Base-by-base conservation (phyloP, 164 flowering plant species). In the Vitis rupestris region DNA sequence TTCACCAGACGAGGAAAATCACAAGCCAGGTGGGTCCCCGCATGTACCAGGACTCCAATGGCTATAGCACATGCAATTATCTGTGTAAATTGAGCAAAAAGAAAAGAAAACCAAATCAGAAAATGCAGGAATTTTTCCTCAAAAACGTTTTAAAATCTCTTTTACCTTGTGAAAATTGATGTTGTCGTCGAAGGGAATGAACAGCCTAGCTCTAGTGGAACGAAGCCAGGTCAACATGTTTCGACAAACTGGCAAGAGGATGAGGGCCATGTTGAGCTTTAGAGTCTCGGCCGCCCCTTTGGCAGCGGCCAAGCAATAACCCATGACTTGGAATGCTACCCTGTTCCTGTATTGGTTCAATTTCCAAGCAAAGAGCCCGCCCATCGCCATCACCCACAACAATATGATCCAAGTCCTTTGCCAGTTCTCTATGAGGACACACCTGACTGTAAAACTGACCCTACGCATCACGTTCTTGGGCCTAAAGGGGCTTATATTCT, bases 221-320 rank as follows among this genome's bases (percentile, higher is more conserved):
- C 99, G 82, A 7, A 95, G 92, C 93, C 92, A 88, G 6, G 99
- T 95, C 15, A 95, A 75, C 1, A 86, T 86, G 77, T 95, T 93
- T 17, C 99, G 86, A 71, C 98, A 92, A 52, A 91, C 96, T 0
- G 99, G 98, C 52, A 93, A 57, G 48, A 95, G 83, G 56, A 95
- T 73, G 51, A 95, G 84, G 64, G 99, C 98, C 99, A 91, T 95
- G 85, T 95, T 95, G 64, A 95, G 81, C 82, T 95, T 95, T 0
- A 95, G 81, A 9, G 97, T 95, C 84, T 95, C 99, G 0, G 97
- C 99, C 10, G 99, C 99, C 4, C 99, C 99, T 74, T 95, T 95
- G 55, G 99, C 97, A 0, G 88, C 85, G 15, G 87, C 10, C 68
- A 93, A 73, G 77, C 99, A 95, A 56, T 91, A 85, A 8, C 99